These are phyloP conservation scores for Hura crepitans DNA, from an alignment of 441 rosid genomes.

Conservation along the genomic window DNA sequence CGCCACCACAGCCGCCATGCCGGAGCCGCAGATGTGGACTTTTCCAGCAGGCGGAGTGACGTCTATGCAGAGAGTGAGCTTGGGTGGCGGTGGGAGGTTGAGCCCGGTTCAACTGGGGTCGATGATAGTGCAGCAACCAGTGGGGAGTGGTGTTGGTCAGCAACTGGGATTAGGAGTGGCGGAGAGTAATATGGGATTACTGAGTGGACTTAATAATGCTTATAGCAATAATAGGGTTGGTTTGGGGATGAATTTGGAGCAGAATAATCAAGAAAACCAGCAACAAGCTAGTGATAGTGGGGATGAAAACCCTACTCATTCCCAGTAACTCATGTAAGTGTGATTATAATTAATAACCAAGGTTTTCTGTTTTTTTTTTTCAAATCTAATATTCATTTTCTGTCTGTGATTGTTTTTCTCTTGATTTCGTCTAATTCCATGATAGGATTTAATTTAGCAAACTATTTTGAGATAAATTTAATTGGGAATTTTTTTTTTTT, in stretches of 20 bases:
- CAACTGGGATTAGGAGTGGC: conserved; percentile 61
- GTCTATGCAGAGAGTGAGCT: conserved; percentile 32
- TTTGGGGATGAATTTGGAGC: conserved; percentile 52
- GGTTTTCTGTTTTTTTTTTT: too few relatives aligned
- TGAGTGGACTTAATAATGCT: conserved; percentile 32
- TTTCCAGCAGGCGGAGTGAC: conserved; percentile 55
- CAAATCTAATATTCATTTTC: too few relatives aligned
- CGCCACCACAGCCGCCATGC: conserved; percentile 31
- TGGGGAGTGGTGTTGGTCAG: conserved; percentile 37
- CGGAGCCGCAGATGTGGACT: conserved; percentile 66
- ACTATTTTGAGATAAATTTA: background rate
- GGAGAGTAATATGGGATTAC: conserved; percentile 40
- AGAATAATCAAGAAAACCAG: conserved; percentile 44
- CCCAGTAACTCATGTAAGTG: conserved; percentile 21
- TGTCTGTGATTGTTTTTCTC: background rate
- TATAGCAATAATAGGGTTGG: conserved; percentile 40
- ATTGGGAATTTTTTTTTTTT: conserved; percentile 4
- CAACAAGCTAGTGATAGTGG: conserved; percentile 45
- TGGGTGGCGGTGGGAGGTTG: conserved; percentile 44
- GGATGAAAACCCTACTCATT: conserved; percentile 44
- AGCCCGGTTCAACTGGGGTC: too few relatives aligned
- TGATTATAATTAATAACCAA: background rate
- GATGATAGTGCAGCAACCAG: conserved; percentile 60
- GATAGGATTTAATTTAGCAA: too few relatives aligned
- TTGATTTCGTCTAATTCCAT: too few relatives aligned